Evolutionary conservation across 768 basidiomycete genomes (phyloP), one percentile per base, ranked within the genome.

Genomic region (Glaciozyma antarctica): DNA sequence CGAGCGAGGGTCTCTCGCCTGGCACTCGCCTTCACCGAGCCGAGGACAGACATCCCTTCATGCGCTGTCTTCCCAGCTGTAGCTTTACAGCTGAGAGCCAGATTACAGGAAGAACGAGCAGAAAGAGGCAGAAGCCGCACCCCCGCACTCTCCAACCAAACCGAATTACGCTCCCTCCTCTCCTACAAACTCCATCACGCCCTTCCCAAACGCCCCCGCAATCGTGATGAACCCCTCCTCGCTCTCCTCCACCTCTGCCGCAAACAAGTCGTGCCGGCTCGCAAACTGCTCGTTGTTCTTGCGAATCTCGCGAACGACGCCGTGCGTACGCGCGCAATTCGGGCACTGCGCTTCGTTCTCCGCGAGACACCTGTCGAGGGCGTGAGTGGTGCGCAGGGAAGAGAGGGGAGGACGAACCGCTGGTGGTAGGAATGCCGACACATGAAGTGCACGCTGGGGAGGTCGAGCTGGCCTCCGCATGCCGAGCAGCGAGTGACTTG

Each of bases 351-450:
- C 84, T 61, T 94, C 91, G 69, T 90, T 83, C 66, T 93, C 90
- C 21, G 84, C 83, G n/a, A 97, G 76, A 73, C 91, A 97, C 55
- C 93, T 95, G 67, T 10, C 19, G 2, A 44, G 8, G 5, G 28
- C 21, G 17, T 24, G 16, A 47, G 34, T 2, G n/a, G 28, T 6
- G n/a, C 8, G 12, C 47, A 7, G 10, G 9, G 53, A 3, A 54
- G 30, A 21, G 28, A 7, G 26, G 17, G 32, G 15, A 45, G 24
- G 57, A 58, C 57, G 41, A 28, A 89, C 90, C 92, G 81, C 75
- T 94, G 90, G 75, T 99, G 95, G 78, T 90, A 98, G 66, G 89
- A 91, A 75, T 98, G 95, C 73, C 87, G 86, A 77, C 94, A 99
- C 94, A 98, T 95, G 74, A 97, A 98, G 76, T 98, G 93, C 9